These are phyloP conservation scores for Aegilops tauschii DNA, from an alignment of 176 grass and related monocot species.

Conservation along the genomic window DNA sequence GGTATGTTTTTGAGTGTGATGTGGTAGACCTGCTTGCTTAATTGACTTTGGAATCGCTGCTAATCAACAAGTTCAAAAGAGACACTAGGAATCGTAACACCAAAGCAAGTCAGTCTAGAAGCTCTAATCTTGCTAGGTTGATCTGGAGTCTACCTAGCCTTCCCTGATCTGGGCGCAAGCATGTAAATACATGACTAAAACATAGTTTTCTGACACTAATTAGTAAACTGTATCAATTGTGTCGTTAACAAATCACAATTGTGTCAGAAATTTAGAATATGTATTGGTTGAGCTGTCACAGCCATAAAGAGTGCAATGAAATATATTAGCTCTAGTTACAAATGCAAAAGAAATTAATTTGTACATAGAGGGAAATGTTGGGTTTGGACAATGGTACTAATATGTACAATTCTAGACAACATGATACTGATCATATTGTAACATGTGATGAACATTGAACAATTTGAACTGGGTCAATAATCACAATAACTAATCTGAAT, in stretches of 20 bases:
- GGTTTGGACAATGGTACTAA: no score
- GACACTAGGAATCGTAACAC: constrained; percentile 31
- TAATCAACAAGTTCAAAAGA: neutral
- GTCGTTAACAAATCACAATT: no score
- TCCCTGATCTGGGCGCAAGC: neutral
- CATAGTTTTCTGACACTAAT: neutral
- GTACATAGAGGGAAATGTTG: no score
- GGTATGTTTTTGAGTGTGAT: neutral
- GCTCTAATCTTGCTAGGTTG: constrained; percentile 2
- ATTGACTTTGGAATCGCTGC: neutral
- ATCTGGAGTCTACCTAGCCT: neutral
- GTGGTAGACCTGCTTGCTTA: neutral
- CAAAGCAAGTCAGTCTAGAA: neutral
- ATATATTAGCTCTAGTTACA: neutral
- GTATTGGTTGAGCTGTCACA: neutral
- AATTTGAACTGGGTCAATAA: no score
- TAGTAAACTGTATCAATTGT: neutral
- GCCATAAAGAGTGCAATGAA: neutral
- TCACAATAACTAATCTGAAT: no score
- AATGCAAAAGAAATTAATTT: no score
- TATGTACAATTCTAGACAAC: no score
- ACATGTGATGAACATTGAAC: no score
- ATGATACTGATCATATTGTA: no score
- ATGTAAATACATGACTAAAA: neutral
- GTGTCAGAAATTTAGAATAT: neutral